A percentile compares a stretch with the other conserved stretches of the same genome.
phyloP scores from a whole-genome alignment of 768 basidiomycete genomes.

The Hirschioporus abietinus region DNA sequence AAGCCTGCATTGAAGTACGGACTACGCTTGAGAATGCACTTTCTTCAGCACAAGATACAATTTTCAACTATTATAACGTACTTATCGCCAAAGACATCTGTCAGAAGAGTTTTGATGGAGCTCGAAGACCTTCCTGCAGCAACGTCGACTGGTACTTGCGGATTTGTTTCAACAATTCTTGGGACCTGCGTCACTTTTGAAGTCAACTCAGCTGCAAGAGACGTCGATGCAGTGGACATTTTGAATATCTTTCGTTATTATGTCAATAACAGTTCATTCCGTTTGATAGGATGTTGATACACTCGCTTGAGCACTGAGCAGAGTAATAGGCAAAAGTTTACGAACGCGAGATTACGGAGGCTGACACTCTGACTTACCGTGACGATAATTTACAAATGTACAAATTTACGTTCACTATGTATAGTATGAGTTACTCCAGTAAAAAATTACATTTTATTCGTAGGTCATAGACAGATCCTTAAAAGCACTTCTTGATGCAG shows the following conservation, averaged over 20 bases:
- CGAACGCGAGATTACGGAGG: no score
- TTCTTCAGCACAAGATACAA: conserved; percentile 4
- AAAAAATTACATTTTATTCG: neutral
- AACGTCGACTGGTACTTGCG: neutral
- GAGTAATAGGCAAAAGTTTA: neutral
- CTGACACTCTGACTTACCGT: no score
- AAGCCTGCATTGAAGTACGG: conserved; percentile 98
- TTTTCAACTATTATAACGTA: conserved; percentile 32
- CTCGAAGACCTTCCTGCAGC: neutral
- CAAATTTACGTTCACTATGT: neutral
- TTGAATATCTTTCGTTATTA: neutral
- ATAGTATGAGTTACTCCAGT: neutral
- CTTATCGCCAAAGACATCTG: conserved; percentile 56
- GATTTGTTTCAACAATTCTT: neutral
- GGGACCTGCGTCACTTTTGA: neutral
- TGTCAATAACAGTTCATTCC: neutral
- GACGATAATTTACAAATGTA: neutral
- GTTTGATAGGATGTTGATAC: neutral
- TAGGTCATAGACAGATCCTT: neutral
- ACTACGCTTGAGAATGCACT: conserved; percentile 45
- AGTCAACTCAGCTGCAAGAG: neutral
- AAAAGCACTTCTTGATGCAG: neutral
- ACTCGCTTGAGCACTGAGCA: neutral
- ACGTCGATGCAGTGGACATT: neutral
- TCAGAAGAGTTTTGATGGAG: conserved; percentile 21